Conservation (phyloP, 768 basidiomycete species). For the Exidia glandulosa region DNA sequence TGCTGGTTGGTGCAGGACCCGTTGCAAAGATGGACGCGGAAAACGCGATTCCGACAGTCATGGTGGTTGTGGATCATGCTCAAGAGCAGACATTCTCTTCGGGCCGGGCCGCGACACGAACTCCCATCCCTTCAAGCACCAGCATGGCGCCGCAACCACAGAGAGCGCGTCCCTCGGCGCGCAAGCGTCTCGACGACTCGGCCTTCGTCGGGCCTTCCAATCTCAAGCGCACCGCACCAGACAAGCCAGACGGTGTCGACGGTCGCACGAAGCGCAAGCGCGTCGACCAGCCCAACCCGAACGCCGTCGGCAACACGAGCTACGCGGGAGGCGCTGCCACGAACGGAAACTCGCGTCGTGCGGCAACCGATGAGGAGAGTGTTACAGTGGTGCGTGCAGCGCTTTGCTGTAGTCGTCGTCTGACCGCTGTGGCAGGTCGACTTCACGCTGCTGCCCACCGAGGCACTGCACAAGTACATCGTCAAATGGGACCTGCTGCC, state of each 20-base stretch:
- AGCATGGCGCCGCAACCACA: neutral
- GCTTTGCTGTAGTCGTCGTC: neutral
- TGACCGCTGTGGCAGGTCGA: slow-evolving; percentile 62
- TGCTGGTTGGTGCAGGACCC: too few species aligned
- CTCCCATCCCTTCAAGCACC: neutral
- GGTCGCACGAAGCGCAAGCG: neutral
- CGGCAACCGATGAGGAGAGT: too few species aligned
- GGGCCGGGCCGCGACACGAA: too few species aligned
- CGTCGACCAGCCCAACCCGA: neutral
- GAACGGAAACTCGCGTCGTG: too few species aligned
- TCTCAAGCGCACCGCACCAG: neutral
- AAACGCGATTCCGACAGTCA: too few species aligned
- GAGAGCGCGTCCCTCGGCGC: neutral
- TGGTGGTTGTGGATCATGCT: too few species aligned
- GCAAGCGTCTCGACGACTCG: neutral
- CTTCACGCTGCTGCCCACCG: slow-evolving; percentile 57
- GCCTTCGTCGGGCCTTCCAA: neutral
- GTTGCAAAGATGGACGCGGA: too few species aligned
- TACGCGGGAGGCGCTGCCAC: neutral
- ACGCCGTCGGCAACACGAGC: neutral
- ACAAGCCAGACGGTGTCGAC: neutral
- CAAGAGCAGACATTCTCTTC: too few species aligned
- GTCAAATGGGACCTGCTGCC: slow-evolving; percentile 64
- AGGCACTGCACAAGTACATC: slow-evolving; percentile 61
- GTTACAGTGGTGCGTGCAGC: too few species aligned